Conservation (phyloP, 345 rosid species). For the Hibiscus trionum region DNA sequence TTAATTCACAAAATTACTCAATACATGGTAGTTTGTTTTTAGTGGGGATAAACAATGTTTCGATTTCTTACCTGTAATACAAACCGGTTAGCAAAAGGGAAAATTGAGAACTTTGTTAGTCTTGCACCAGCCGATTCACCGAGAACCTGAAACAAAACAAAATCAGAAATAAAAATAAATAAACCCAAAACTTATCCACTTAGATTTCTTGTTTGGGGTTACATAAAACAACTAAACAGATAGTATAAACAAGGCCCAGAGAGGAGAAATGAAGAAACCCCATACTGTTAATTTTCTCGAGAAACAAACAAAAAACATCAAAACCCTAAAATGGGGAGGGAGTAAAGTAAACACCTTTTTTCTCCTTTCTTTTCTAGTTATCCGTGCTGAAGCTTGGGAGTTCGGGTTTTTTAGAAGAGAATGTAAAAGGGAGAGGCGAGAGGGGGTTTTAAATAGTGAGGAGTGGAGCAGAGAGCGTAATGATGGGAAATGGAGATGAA, state of each 20-base stretch:
- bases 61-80: not conserved
- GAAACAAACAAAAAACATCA: slow-evolving; percentile 8
- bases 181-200: not conserved
- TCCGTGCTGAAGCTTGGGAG: not conserved
- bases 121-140: slow-evolving; percentile 1
- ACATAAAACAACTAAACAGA: not conserved
- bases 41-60: not conserved
- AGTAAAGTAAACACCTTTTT: not conserved
- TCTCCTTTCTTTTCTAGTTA: not conserved
- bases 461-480: not conserved
- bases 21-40: not conserved
- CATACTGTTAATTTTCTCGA: not conserved
- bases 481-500: slow-evolving; percentile 2
- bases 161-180: not conserved
- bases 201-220: not conserved
- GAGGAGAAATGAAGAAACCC: slow-evolving; percentile 8
- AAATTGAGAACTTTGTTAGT: not conserved
- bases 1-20: not conserved
- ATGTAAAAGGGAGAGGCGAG: not conserved
- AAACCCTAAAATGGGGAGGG: slow-evolving; percentile 16
- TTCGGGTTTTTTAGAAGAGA: not conserved
- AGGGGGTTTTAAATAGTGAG: not conserved
- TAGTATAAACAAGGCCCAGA: not conserved
- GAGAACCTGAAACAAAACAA: not conserved
- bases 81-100: not conserved